Evolutionary conservation across 73 alveolate genomes (phyloP), one percentile per base, ranked within the genome.

Genomic region (Stentor coeruleus): DNA sequence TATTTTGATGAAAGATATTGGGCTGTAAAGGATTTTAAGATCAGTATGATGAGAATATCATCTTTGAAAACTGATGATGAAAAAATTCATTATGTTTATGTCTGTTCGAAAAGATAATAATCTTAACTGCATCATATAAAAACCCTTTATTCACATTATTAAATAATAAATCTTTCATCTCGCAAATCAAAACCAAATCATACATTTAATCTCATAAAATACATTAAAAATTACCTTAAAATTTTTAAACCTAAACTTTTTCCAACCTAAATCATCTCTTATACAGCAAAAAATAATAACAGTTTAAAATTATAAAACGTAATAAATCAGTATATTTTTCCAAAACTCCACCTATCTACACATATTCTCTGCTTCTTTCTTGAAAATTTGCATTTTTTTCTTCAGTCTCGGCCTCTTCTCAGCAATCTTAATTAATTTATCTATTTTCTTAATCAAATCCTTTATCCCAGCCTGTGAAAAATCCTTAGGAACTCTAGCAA

Each of bases 41-140:
- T 49, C 20, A 11, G 28, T 11, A 49, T 11, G 66, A 83, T 66
- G 83, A 83, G 82, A 91, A 89, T 96, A 15, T 95, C 92, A 15
- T 88, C 95, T 36, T 36, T 86, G 42, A 95, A 88, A 75, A 95
- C 89, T 74, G 92, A 85, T 58, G 94, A 91, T 74, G 95, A 84
- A 38, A 91, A 88, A 76, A 88, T 83, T 77, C 98, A 93, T 82
- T 93, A 93, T 79, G 84, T 93, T 85, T 93, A 91, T 81, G 96
- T 91, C 42, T 66, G 79, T 40, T 20, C 37, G n/a, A 66, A 66
- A 40, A 26, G 0, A 66, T 49, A 49, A 49, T n/a, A n/a, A n/a
- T n/a, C n/a, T n/a, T n/a, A n/a, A n/a, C n/a, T n/a, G n/a, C n/a
- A n/a, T n/a, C n/a, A n/a, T n/a, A n/a, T n/a, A n/a, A n/a, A n/a